Base-by-base conservation (phyloP, 2,329 filamentous ascomycete genomes). In the Colletotrichum sublineola region DNA sequence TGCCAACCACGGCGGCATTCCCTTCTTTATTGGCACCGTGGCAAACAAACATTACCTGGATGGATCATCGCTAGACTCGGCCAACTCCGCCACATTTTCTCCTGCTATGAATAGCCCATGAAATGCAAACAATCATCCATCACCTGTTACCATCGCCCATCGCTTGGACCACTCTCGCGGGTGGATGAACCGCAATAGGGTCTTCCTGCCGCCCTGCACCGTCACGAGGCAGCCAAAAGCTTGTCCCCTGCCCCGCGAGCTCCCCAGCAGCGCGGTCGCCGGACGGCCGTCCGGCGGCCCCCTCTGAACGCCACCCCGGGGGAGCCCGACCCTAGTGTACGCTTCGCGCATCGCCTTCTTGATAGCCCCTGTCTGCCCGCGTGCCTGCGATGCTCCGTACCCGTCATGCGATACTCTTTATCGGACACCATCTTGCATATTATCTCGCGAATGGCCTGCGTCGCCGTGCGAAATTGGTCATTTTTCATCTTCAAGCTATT, bases 221-320 rank as follows among this genome's bases (percentile, higher is more conserved):
- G 77, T 46, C 5, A 76, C 70, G 55, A 77, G 78, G 14, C 80
- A 67, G 1, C 77, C 77, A 70, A 76, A 79, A 11, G 77, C 78
- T 53, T 75, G 75, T 18, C 73, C 74, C 56, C 78, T 79, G 38
- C 73, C 75, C 15, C 40, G 63, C 46, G 77, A 46, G 48, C 75
- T 76, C 1, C 75, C 75, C 53, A 77, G 74, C 1, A 78, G 78
- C 0, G 79, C 75, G 5, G 76, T 79, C 18, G 76, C 40, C 78
- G 24, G 77, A 73, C 12, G 79, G 77, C 74, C 76, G 78, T 0
- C 77, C 76, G 36, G 79, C 72, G 46, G 68, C 71, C 29, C 29
- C 76, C 64, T 55, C 75, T 72, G 44, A 75, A 76, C 5, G 42
- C 64, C 7, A 77, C 46, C 46, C 20, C 3, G 46, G n/a, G 38